Percentiles rank a stretch among this genome's conserved stretches.
phyloP scores from a whole-genome alignment of 495 filamentous ascomycete genomes.

The Neurospora sp. region DNA sequence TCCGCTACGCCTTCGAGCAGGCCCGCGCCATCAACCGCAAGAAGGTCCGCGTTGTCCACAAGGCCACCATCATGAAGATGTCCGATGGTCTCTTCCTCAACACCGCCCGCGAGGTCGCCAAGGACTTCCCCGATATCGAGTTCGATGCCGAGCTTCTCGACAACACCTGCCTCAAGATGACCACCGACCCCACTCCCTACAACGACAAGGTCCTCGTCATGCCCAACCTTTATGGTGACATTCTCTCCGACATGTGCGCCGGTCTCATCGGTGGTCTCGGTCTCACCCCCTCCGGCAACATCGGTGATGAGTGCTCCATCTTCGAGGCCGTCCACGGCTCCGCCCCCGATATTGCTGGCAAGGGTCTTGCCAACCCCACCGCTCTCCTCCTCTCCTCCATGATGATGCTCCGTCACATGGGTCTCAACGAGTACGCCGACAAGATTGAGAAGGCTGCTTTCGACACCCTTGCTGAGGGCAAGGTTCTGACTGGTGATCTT shows the following conservation, averaged over 20 bases:
- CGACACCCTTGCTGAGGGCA: slow-evolving; percentile 87
- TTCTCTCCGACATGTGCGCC: slow-evolving; percentile 98
- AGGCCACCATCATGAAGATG: slow-evolving; percentile 99
- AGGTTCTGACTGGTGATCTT: slow-evolving; percentile 88
- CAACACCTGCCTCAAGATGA: slow-evolving; percentile 98
- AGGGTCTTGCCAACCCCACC: slow-evolving; percentile 90
- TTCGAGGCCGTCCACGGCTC: slow-evolving; percentile 99
- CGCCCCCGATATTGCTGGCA: slow-evolving; percentile 94
- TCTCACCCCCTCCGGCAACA: slow-evolving; percentile 94
- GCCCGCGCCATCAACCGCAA: slow-evolving; percentile 81
- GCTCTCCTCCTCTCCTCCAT: slow-evolving; percentile 82
- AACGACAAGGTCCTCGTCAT: slow-evolving; percentile 99
- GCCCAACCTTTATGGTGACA: slow-evolving; percentile 99
- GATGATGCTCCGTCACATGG: slow-evolving; percentile 99
- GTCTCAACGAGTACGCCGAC: slow-evolving; percentile 69
- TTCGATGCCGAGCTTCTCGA: slow-evolving; percentile 96
- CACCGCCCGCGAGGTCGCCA: slow-evolving; percentile 69
- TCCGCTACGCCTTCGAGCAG: slow-evolving; percentile 95
- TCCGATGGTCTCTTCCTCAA: slow-evolving; percentile 93
- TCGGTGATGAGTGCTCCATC: slow-evolving; percentile 97
- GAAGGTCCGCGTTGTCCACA: slow-evolving; percentile 96
- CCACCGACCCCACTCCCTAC: slow-evolving; percentile 87
- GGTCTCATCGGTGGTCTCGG: slow-evolving; percentile 96
- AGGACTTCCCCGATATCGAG: slow-evolving; percentile 89
- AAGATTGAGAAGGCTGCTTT: slow-evolving; percentile 92